Evolutionary conservation across 345 rosid species (phyloP).

Genomic region (Viola odorata): DNA sequence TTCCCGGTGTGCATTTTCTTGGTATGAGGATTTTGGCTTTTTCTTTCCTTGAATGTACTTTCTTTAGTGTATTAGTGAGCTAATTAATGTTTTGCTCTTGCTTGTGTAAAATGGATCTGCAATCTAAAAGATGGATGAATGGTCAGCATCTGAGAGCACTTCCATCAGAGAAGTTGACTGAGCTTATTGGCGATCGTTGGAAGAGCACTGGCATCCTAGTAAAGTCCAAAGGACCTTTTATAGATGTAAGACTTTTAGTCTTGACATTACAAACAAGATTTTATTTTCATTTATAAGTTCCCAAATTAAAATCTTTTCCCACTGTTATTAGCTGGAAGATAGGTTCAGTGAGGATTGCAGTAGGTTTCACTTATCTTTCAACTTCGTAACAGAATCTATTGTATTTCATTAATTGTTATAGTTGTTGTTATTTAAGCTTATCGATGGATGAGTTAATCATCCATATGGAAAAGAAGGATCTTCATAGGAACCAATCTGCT

Average conservation of each 20-base stretch:
- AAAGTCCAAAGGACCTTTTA: constrained; percentile 55
- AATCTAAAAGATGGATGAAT: constrained; percentile 80
- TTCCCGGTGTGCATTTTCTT: no score
- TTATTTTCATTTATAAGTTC: not conserved
- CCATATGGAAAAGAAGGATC: not conserved
- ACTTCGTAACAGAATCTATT: not conserved
- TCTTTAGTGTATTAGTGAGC: not conserved
- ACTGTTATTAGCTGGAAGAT: not conserved
- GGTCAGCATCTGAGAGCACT: constrained; percentile 77
- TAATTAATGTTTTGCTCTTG: not conserved
- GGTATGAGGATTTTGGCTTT: not conserved
- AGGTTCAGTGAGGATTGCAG: not conserved
- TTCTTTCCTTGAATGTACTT: not conserved
- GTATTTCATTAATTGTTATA: not conserved
- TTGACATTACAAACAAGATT: not conserved
- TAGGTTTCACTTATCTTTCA: constrained; percentile 2
- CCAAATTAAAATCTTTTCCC: not conserved
- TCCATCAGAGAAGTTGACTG: constrained; percentile 53
- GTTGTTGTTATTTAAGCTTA: not conserved
- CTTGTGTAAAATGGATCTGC: not conserved
- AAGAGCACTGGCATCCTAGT: constrained; percentile 54
- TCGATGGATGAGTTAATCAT: not conserved
- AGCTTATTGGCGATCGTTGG: constrained; percentile 83
- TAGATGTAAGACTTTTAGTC: constrained; percentile 49
- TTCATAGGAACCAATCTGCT: not conserved